Evolutionary conservation across 1,284 basidiomycete species (phyloP).

Genomic region (Chalciporus sp.): DNA sequence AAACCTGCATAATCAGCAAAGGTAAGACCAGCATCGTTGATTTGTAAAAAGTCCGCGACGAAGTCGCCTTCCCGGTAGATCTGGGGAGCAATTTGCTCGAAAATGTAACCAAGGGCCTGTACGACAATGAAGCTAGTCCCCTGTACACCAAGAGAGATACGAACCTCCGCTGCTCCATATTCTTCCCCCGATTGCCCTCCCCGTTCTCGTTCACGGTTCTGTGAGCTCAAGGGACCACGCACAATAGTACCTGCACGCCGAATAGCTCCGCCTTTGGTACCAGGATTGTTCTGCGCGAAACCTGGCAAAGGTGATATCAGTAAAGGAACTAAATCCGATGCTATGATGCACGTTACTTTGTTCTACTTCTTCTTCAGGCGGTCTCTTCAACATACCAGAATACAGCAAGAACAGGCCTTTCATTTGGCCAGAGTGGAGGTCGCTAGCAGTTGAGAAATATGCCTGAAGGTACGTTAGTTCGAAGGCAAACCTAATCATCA

Average conservation of each 20-base stretch:
- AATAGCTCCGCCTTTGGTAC: constrained; percentile 52
- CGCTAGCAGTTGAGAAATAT: constrained; percentile 85
- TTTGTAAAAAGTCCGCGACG: constrained; percentile 89
- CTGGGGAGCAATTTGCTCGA: constrained; percentile 78
- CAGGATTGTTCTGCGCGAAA: constrained; percentile 41
- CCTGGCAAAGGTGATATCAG: constrained; percentile 36
- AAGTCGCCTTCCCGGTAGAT: constrained; percentile 87
- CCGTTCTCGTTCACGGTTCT: constrained; percentile 63
- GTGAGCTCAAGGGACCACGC: constrained; percentile 64
- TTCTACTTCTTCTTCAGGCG: constrained; percentile 70
- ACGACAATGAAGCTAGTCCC: constrained; percentile 7
- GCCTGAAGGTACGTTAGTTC: constrained; percentile 50
- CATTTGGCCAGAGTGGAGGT: constrained; percentile 80
- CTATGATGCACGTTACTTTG: constrained; percentile 48
- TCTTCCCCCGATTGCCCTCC: constrained; percentile 67
- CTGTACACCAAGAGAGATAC: constrained; percentile 14
- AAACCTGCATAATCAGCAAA: constrained; percentile 96
- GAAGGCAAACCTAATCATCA: not conserved
- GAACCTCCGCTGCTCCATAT: constrained; percentile 68
- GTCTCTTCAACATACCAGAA: constrained; percentile 64
- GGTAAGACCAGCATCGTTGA: constrained; percentile 85
- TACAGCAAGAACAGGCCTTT: constrained; percentile 69
- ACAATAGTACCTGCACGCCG: constrained; percentile 78
- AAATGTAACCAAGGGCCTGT: constrained; percentile 74
- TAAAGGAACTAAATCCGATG: not conserved